These are phyloP conservation scores for Bretschneidera sinensis DNA, from an alignment of 345 rosid species.

Conservation along the genomic window DNA sequence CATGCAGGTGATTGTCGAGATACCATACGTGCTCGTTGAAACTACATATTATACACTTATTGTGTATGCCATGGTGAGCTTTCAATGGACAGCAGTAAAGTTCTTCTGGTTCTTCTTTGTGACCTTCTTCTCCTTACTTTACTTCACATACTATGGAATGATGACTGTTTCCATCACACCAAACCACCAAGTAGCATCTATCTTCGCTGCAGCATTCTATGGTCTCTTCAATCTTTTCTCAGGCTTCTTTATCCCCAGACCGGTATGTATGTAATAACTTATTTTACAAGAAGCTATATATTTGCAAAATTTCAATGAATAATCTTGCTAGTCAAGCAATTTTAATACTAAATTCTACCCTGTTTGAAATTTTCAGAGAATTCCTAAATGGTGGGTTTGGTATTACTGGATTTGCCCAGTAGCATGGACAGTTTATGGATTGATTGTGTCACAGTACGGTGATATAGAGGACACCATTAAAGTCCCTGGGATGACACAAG, in stretches of 20 bases:
- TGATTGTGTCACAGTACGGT: constrained; percentile 65
- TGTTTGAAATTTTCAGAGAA: constrained; percentile 36
- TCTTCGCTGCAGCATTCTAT: constrained; percentile 70
- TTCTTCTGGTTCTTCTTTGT: constrained; percentile 83
- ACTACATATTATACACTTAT: constrained; percentile 55
- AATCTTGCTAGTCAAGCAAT: too few species aligned
- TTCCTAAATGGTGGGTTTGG: constrained; percentile 94
- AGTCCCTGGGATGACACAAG: constrained; percentile 31
- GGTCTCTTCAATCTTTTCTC: constrained; percentile 76
- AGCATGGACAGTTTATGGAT: constrained; percentile 81
- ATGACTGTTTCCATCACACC: constrained; percentile 86
- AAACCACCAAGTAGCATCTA: constrained; percentile 75
- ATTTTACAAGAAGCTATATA: neutral
- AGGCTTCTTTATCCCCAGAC: constrained; percentile 85
- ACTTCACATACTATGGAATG: constrained; percentile 97
- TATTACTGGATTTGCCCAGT: constrained; percentile 87
- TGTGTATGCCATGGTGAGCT: constrained; percentile 72
- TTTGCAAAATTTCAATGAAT: too few species aligned
- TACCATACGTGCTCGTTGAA: constrained; percentile 69
- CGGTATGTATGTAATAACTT: constrained; percentile 39
- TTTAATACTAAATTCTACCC: neutral
- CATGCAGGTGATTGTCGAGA: constrained; percentile 60
- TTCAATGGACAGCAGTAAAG: constrained; percentile 70
- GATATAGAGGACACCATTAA: constrained; percentile 38
- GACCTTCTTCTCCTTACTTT: constrained; percentile 78